Base-by-base conservation (phyloP, 345 rosid genomes). In the Populus ilicifolia region DNA sequence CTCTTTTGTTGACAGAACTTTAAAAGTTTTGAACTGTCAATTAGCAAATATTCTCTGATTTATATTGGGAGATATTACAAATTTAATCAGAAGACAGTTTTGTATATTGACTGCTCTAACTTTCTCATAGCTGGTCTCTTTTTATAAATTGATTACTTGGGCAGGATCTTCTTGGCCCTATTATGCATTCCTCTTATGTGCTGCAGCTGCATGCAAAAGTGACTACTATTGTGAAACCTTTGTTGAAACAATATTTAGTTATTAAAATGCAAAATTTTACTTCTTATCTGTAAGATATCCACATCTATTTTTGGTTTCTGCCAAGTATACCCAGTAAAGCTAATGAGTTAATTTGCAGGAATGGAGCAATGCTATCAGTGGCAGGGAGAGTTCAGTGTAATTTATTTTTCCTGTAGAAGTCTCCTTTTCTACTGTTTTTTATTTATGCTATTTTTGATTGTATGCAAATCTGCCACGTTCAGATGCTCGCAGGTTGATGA, bases 311-410 rank as follows among this genome's bases (percentile, higher is more conserved):
- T 38, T 61, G 27, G 68, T 59, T 38, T 35, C 44, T 68, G n/a
- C 16, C 50, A n/a, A 59, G 69, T 67, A 27, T 74, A 69, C 71
- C 75, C 75, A 46, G 39, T 27, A n/a, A 67, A 46, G 65, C 36
- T 9, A 61, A 73, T 77, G 70, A 76, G 70, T 77, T 75, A 36
- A 69, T 74, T 83, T 77, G 75, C 92, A 91, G 98, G 94, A 84
- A 78, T 88, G 88, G 87, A 86, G 83, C 81, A 85, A 89, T 84
- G 74, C 71, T 75, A 77, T 77, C 61, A 87, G 80, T 83, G 90
- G 85, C 74, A 80, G 52, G 82, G 91, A 87, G 79, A 79, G 80
- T 75, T 86, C 88, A 85, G 89, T 80, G 90, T 89, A 87, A 89
- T 76, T 80, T 81, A 78, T 74, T 39, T 77, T 83, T 83, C 70